A percentile compares a stretch with the other conserved stretches of the same genome.
phyloP scores from a whole-genome alignment of 176 grass and related monocot genomes.

The Stipa capillata region DNA sequence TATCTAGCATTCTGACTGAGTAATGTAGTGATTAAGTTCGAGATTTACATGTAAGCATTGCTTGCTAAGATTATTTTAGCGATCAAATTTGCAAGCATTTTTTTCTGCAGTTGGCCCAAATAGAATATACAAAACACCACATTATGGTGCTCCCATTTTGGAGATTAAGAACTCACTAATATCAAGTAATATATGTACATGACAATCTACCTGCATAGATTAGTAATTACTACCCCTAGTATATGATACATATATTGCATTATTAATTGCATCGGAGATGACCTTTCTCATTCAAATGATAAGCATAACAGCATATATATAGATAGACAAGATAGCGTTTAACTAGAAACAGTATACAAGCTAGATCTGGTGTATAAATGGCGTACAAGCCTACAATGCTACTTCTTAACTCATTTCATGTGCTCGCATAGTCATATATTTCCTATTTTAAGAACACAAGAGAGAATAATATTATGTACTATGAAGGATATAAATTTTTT shows the following conservation, averaged over 20 bases:
- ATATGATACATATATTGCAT: neutral
- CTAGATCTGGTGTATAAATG: neutral
- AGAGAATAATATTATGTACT: neutral
- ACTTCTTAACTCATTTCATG: neutral
- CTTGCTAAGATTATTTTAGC: neutral
- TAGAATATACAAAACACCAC: neutral
- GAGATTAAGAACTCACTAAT: neutral
- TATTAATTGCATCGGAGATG: neutral
- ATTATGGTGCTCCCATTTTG: neutral
- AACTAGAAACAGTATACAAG: neutral
- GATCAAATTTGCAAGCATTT: neutral
- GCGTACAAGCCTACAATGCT: neutral
- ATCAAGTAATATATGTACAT: neutral
- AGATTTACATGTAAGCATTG: neutral
- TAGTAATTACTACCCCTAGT: neutral
- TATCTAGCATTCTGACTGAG: neutral
- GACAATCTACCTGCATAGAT: neutral
- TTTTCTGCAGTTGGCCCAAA: neutral
- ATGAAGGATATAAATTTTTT: neutral
- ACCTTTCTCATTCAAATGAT: neutral
- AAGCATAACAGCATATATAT: neutral
- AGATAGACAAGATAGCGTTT: neutral
- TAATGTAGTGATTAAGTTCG: neutral
- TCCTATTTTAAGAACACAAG: neutral
- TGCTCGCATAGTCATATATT: neutral